Evolutionary conservation across 495 filamentous ascomycete genomes (phyloP).

Genomic region (Cercophora newfieldiana): DNA sequence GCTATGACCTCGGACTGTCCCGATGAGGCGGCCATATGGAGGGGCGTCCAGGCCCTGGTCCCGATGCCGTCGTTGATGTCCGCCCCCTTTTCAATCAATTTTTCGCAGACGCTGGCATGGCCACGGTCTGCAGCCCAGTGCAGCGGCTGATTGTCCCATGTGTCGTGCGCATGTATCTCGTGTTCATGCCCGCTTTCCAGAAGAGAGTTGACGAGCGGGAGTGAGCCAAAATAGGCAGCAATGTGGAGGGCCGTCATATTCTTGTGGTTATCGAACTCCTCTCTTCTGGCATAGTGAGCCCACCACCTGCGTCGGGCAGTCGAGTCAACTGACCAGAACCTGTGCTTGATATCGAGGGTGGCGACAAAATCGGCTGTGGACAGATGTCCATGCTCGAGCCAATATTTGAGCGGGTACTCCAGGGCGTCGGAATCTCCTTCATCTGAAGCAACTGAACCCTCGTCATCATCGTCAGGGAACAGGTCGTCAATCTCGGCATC

Average conservation of each 20-base stretch:
- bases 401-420: conserved; percentile 20
- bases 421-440: conserved; percentile 6
- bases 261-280: conserved; percentile 2
- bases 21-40: conserved; percentile 18
- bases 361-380: conserved; percentile 18
- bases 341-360: conserved; percentile 19
- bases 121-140: conserved; percentile 18
- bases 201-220: conserved; percentile 16
- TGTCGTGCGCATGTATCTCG: conserved; percentile 13
- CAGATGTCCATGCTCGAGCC: conserved; percentile 14
- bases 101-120: conserved; percentile 11
- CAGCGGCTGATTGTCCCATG: conserved; percentile 16
- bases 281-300: conserved; percentile 6
- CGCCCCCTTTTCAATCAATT: conserved; percentile 6
- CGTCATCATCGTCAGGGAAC: conserved; percentile 17
- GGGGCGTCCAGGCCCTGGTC: conserved; percentile 14
- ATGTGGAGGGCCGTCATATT: conserved; percentile 18
- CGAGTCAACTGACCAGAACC: conserved; percentile 21
- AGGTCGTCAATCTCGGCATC: conserved; percentile 14
- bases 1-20: conserved; percentile 13
- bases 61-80: conserved; percentile 12
- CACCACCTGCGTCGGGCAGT: conserved; percentile 14
- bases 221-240: conserved; percentile 17
- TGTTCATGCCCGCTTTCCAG: conserved; percentile 15
- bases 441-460: background rate